phyloP scores from a whole-genome alignment of 139 green algal species.

The Tetradesmus lagerheimii region DNA sequence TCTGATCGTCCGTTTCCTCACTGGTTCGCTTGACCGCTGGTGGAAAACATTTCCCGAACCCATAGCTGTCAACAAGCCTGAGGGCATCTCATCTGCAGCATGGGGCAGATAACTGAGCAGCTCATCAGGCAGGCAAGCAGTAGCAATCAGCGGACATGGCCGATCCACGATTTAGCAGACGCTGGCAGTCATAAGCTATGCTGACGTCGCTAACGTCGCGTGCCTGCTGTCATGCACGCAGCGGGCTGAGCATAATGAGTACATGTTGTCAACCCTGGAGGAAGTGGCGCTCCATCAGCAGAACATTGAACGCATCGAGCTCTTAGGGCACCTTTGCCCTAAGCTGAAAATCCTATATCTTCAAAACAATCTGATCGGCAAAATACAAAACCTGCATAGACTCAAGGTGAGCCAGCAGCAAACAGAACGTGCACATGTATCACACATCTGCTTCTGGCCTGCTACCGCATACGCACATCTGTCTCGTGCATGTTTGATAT shows the following conservation, averaged over 20 bases:
- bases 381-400: constrained; percentile 90
- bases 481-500: background rate
- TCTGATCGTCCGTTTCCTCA: background rate
- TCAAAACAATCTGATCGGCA: constrained; percentile 93
- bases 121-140: constrained; percentile 47
- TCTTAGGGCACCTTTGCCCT: constrained; percentile 81
- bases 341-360: constrained; percentile 92
- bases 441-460: background rate
- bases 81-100: background rate
- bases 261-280: constrained; percentile 85
- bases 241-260: constrained; percentile 92
- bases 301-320: constrained; percentile 91
- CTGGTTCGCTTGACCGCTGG: no score
- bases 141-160: background rate
- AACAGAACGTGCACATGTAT: background rate
- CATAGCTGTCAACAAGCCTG: no score
- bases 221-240: constrained; percentile 38
- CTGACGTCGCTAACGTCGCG: background rate
- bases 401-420: constrained; percentile 84
- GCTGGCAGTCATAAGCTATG: background rate
- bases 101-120: constrained; percentile 55
- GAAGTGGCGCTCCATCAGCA: constrained; percentile 93
- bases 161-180: background rate
- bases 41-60: no score
- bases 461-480: background rate